phyloP scores from a whole-genome alignment of 2,329 filamentous ascomycete species.

The Penicillium polonicum region DNA sequence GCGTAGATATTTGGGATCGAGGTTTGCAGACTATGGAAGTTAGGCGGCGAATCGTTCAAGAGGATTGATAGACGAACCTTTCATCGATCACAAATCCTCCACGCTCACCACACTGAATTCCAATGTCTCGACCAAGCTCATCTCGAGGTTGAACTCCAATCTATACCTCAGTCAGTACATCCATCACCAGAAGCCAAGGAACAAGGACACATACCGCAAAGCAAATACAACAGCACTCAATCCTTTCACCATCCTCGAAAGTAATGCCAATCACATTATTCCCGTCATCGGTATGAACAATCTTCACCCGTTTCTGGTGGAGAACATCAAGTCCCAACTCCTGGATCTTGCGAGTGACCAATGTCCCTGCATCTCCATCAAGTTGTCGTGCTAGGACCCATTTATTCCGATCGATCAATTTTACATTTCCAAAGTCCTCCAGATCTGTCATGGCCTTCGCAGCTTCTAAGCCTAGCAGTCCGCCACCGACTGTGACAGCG shows the following conservation, averaged over 20 bases:
- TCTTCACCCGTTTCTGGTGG: constrained; percentile 71
- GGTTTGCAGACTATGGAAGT: constrained; percentile 57
- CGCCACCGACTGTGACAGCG: constrained; percentile 79
- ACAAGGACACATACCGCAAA: constrained; percentile 60
- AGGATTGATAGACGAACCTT: constrained; percentile 18
- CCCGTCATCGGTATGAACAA: constrained; percentile 65
- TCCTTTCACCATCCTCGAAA: constrained; percentile 76
- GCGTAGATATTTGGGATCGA: constrained; percentile 74
- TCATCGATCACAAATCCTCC: constrained; percentile 66
- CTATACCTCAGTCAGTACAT: constrained; percentile 25
- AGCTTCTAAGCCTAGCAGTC: constrained; percentile 80
- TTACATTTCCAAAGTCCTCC: constrained; percentile 69
- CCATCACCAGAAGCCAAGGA: background rate
- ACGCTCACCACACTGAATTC: constrained; percentile 69
- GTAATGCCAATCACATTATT: constrained; percentile 71
- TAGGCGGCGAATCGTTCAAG: background rate
- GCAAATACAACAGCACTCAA: constrained; percentile 78
- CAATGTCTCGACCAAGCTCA: constrained; percentile 67
- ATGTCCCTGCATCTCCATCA: constrained; percentile 73
- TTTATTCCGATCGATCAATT: constrained; percentile 74
- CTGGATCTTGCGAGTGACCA: constrained; percentile 79
- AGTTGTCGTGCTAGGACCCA: constrained; percentile 84
- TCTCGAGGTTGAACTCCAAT: constrained; percentile 82
- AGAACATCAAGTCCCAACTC: constrained; percentile 77
- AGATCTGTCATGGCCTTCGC: constrained; percentile 91